Percentiles rank a stretch among this genome's conserved stretches.
phyloP scores from a whole-genome alignment of 805 yeast genomes.

The Wickerhamomyces kurtzmanii region DNA sequence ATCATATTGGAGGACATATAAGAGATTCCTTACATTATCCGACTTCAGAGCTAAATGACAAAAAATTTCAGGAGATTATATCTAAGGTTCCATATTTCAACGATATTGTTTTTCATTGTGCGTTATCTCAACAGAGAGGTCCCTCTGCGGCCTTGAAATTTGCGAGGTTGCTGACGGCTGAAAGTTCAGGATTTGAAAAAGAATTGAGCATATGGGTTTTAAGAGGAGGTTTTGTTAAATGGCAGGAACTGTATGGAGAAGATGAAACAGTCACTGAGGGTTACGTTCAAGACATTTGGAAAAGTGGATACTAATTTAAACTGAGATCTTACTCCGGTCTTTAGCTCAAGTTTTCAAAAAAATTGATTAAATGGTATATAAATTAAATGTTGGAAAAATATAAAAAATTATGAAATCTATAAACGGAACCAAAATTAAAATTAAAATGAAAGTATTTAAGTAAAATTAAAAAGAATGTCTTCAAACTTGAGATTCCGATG shows the following conservation, averaged over 20 bases:
- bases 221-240: constrained; percentile 74
- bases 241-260: constrained; percentile 72
- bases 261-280: constrained; percentile 57
- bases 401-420: too few relatives aligned
- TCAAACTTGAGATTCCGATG: too few relatives aligned
- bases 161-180: constrained; percentile 19
- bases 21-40: constrained; percentile 47
- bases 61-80: constrained; percentile 19
- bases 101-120: constrained; percentile 82
- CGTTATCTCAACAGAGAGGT: constrained; percentile 84
- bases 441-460: too few relatives aligned
- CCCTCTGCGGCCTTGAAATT: constrained; percentile 74
- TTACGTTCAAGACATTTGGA: constrained; percentile 37
- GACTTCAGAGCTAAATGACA: constrained; percentile 27
- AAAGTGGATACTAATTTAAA: constrained; percentile 10
- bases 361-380: too few relatives aligned
- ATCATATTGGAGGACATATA: constrained; percentile 71
- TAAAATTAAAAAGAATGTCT: too few relatives aligned
- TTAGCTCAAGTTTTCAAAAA: too few relatives aligned
- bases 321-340: too few relatives aligned
- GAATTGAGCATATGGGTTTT: constrained; percentile 55
- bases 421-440: too few relatives aligned
- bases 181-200: constrained; percentile 14
- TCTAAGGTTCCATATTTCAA: constrained; percentile 14
- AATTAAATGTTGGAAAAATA: too few relatives aligned